Evolutionary conservation across 2,329 filamentous ascomycete genomes (phyloP), one percentile per base, ranked within the genome.

Genomic region (Drechmeria coniospora): DNA sequence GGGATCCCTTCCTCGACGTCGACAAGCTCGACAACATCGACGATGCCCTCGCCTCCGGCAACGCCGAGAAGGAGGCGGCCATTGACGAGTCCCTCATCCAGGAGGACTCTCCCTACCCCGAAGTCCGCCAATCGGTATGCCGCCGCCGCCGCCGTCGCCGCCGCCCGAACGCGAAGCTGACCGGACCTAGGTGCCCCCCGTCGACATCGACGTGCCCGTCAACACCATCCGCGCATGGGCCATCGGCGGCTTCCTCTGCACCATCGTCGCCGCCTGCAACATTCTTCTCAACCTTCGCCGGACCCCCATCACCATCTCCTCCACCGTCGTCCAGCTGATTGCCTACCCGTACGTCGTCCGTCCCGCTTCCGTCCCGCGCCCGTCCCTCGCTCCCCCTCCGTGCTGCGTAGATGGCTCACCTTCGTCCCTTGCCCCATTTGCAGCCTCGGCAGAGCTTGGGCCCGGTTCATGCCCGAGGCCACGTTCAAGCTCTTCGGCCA

Each of bases 141-240:
- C 17, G 11, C 11, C 8, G 9, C 11, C 8, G 8, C 12, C 8
- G 1, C 18, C 18, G 27, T 19, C 9, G 3, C 20, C 11, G 9
- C 8, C 12, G 12, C 18, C 22, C 31, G 30, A 25, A 31, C 21
- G 21, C 16, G 4, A 7, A 28, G 16, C 9, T 12, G 12, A 15
- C 3, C 16, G n/a, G 14, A 5, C 6, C 6, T 25, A 41, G 41
- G 38, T 43, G 5, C 44, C 44, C 7, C 46, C 56, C 13, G 65
- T 63, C 34, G 55, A 62, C 31, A 63, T 67, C 29, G 64, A 68
- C n/a, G 42, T 65, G 4, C 59, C 64, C 6, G 53, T 59, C 32
- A 67, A 65, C 44, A 75, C 70, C 4, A 56, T 75, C 32, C 68
- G 70, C 13, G 66, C 68, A 8, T 75, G 70, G 70, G 36, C 45